A percentile compares a stretch with the other conserved stretches of the same genome.
Conservation (phyloP, 2,329 filamentous ascomycete genomes). For the Phyllosticta citrichinensis region DNA sequence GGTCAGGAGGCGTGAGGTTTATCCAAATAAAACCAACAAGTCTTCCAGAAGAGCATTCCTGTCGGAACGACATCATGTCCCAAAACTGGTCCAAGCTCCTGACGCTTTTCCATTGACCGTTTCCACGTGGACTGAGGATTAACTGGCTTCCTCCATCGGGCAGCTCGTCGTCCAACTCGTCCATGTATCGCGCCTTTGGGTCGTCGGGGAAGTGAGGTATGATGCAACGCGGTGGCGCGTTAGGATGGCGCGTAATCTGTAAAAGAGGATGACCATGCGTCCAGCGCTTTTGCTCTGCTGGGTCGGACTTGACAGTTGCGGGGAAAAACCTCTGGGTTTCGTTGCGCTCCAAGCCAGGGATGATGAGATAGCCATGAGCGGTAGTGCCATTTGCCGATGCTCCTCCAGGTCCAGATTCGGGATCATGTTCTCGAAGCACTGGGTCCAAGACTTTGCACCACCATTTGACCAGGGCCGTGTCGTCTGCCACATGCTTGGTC, state of each 20-base stretch:
- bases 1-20: constrained; percentile 57
- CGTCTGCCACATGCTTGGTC: constrained; percentile 84
- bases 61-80: constrained; percentile 95
- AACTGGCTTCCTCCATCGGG: constrained; percentile 20
- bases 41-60: constrained; percentile 88
- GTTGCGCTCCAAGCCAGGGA: constrained; percentile 75
- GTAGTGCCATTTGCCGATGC: constrained; percentile 26
- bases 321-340: constrained; percentile 77
- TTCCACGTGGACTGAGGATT: constrained; percentile 35
- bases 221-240: constrained; percentile 69
- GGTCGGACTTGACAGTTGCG: constrained; percentile 30
- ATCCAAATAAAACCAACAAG: constrained; percentile 94
- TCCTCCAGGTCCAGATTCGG: constrained; percentile 28
- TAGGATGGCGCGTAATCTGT: constrained; percentile 57
- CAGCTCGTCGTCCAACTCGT: constrained; percentile 80
- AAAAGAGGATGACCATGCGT: constrained; percentile 60
- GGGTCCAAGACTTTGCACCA: constrained; percentile 86
- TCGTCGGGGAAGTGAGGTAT: constrained; percentile 92
- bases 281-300: constrained; percentile 34
- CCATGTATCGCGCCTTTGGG: constrained; percentile 80
- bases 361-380: constrained; percentile 70
- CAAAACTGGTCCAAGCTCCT: constrained; percentile 84
- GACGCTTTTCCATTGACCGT: constrained; percentile 73
- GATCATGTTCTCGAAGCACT: constrained; percentile 46
- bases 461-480: constrained; percentile 84